Conservation (phyloP, 2,329 filamentous ascomycete species). For the Microsporum ferrugineum region DNA sequence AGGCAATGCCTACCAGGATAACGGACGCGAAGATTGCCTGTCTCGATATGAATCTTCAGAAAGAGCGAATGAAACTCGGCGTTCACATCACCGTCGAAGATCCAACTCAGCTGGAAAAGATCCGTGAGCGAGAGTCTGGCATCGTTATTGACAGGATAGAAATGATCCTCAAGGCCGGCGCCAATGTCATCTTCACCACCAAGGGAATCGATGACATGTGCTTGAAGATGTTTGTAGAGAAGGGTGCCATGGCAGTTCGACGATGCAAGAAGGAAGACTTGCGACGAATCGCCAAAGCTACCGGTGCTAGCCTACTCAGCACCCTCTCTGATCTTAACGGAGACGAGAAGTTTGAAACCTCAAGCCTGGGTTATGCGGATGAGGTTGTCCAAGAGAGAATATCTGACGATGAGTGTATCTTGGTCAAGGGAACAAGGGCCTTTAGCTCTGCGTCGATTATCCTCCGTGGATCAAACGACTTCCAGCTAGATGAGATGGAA, state of each 20-base stretch:
- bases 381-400: conserved; percentile 98
- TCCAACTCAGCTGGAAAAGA: conserved; percentile 93
- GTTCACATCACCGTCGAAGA: conserved; percentile 98
- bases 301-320: conserved; percentile 83
- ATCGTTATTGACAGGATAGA: conserved; percentile 91
- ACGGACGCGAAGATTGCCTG: conserved; percentile 93
- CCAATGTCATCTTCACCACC: conserved; percentile 91
- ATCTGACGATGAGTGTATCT: conserved; percentile 95
- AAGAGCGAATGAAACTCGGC: conserved; percentile 97
- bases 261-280: conserved; percentile 98
- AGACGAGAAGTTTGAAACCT: conserved; percentile 89
- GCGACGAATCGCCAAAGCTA: conserved; percentile 87
- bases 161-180: conserved; percentile 94
- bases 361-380: conserved; percentile 79
- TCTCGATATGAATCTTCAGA: conserved; percentile 95
- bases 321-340: conserved; percentile 93
- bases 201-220: conserved; percentile 97
- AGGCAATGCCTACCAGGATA: conserved; percentile 91
- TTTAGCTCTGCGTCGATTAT: conserved; percentile 93
- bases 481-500: conserved; percentile 97
- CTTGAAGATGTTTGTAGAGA: conserved; percentile 88
- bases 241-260: conserved; percentile 87
- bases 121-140: conserved; percentile 79
- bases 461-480: conserved; percentile 90
- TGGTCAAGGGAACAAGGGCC: conserved; percentile 90